Base-by-base conservation (phyloP, 139 green algal species). In the Coccomyxa sp. region DNA sequence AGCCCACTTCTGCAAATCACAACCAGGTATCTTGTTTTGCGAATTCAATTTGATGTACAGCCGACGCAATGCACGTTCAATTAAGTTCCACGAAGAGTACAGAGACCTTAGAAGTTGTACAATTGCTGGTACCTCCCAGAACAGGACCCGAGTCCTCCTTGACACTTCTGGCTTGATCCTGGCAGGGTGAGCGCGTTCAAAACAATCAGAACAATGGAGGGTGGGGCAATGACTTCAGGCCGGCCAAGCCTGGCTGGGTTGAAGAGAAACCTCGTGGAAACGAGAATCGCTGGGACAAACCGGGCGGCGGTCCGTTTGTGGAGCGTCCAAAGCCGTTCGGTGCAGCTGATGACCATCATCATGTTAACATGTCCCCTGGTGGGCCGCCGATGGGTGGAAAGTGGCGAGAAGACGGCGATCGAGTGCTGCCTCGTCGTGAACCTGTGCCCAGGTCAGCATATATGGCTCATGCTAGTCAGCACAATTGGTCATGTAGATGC, bases 391-490 rank as follows among this genome's bases (percentile, higher is more conserved):
- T 25, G 18, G 63, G 27, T n/a, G 31, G 71, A 1, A 77, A 77
- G 71, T 77, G 71, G 71, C 71, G 71, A 38, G 71, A 77, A 38
- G 71, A 77, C 27, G 71, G 71, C 14, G 71, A 77, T 32, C 21
- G 71, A 18, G 71, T 77, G 27, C 71, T 77, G 23, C 71, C 71
- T n/a, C 21, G 71, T 18, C 71, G 71, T 31, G 71, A 77, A 23
- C 38, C 38, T 51, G 66, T 23, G 21, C 66, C 66, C 66, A 74
- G 66, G 66, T 74, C 66, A 74, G 66, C 66, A 74, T 23, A 27
- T 51, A 51, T 51, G 38, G 38, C 38, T 51, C 38, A 51, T 51
- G 38, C 38, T 51, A 51, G 38, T 51, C 38, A 51, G 38, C 38
- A 51, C 3, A 51, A 51, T 51, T 11, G 38, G 38, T 11, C 3